A percentile compares a stretch with the other conserved stretches of the same genome.
phyloP scores from a whole-genome alignment of 1,284 basidiomycete genomes.

The Moniliophthora roreri region DNA sequence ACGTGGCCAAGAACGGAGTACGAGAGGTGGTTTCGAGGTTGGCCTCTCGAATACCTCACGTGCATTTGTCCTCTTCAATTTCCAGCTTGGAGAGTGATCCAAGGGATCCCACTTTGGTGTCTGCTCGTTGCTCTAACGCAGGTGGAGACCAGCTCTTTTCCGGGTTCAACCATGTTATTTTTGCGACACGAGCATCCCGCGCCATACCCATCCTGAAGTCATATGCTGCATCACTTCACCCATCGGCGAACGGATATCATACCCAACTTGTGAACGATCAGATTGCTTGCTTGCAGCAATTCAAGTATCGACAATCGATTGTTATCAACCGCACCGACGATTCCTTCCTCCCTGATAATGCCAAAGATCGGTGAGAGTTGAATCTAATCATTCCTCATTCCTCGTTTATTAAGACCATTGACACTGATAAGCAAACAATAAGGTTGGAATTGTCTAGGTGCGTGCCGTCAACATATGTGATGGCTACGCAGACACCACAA shows the following conservation, averaged over 20 bases:
- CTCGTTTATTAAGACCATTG: background rate
- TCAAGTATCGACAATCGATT: conserved; percentile 51
- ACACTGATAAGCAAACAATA: background rate
- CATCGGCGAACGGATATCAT: conserved; percentile 25
- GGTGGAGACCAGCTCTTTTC: conserved; percentile 26
- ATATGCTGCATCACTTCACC: conserved; percentile 37
- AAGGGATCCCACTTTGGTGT: conserved; percentile 28
- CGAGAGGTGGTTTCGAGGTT: conserved; percentile 52
- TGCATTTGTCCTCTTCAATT: conserved; percentile 56
- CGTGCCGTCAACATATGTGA: conserved; percentile 51
- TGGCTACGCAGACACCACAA: conserved; percentile 61
- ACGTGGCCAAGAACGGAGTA: conserved; percentile 55
- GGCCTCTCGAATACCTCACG: conserved; percentile 38
- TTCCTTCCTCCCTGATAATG: conserved; percentile 49
- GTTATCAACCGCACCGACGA: conserved; percentile 72
- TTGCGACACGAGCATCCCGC: conserved; percentile 71
- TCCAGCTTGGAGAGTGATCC: conserved; percentile 38
- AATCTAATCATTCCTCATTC: conserved; percentile 47
- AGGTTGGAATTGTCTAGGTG: conserved; percentile 38
- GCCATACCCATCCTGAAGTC: conserved; percentile 48
- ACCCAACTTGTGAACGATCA: conserved; percentile 30
- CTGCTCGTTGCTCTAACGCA: conserved; percentile 36
- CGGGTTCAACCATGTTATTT: conserved; percentile 64
- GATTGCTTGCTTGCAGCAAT: conserved; percentile 41
- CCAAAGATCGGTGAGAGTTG: conserved; percentile 57